phyloP scores from a whole-genome alignment of 371 early-diverging fungal genomes.

The Rhizopus arrhizus region DNA sequence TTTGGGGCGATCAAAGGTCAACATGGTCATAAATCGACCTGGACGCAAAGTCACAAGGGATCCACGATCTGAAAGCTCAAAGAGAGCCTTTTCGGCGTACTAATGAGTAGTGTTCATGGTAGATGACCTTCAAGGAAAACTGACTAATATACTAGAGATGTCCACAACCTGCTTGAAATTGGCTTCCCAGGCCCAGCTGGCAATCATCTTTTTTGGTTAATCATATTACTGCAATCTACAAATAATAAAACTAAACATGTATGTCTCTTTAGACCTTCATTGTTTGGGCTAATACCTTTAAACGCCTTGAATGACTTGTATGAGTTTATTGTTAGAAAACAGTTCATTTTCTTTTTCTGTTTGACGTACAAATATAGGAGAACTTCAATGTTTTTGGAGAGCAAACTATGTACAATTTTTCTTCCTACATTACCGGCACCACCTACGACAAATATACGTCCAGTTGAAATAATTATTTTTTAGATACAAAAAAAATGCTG shows the following conservation, averaged over 20 bases:
- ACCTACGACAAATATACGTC: constrained; percentile 27
- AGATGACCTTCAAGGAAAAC: constrained; percentile 24
- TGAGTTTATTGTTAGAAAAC: constrained; percentile 3
- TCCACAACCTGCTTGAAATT: constrained; percentile 41
- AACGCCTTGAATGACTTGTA: constrained; percentile 33
- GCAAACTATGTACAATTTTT: constrained; percentile 8
- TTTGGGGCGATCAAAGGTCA: neutral
- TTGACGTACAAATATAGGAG: constrained; percentile 21
- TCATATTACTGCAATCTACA: constrained; percentile 7
- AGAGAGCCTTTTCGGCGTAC: constrained; percentile 31
- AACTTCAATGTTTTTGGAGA: constrained; percentile 5
- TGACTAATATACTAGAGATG: constrained; percentile 25
- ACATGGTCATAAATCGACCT: constrained; percentile 29
- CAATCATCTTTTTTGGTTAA: constrained; percentile 11
- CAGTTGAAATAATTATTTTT: neutral
- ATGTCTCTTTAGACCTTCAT: constrained; percentile 29
- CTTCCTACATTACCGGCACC: constrained; percentile 33
- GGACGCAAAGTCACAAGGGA: constrained; percentile 35
- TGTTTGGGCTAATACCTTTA: constrained; percentile 22
- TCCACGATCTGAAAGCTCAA: constrained; percentile 26
- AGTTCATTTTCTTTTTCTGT: constrained; percentile 13
- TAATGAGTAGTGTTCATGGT: constrained; percentile 22
- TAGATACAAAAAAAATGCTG: neutral
- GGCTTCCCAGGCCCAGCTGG: constrained; percentile 29
- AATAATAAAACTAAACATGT: constrained; percentile 33